Evolutionary conservation across 306 rosid species (phyloP).

Genomic region (Fragaria ananassa): DNA sequence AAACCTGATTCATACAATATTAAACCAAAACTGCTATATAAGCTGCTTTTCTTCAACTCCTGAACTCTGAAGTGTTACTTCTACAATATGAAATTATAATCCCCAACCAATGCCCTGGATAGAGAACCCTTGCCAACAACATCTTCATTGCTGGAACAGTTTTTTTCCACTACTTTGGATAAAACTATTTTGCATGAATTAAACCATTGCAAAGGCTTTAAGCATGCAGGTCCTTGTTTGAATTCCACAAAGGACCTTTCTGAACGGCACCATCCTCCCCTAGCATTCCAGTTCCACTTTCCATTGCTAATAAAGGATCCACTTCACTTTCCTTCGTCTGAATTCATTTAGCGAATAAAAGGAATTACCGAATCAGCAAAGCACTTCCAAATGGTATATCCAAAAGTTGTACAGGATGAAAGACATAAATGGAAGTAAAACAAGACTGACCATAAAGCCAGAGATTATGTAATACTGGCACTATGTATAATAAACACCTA

Average conservation of each 20-base stretch:
- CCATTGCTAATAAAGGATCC: conserved; percentile 62
- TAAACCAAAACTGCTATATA: conserved; percentile 25
- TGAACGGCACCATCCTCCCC: conserved; percentile 44
- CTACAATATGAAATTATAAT: not conserved
- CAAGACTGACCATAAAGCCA: not conserved
- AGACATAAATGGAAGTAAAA: not conserved
- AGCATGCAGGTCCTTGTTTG: conserved; percentile 61
- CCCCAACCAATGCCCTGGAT: conserved; percentile 14
- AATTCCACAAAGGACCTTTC: conserved; percentile 53
- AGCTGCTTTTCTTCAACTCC: not conserved
- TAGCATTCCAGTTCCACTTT: conserved; percentile 44
- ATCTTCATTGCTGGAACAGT: conserved; percentile 46
- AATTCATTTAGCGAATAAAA: conserved; percentile 1
- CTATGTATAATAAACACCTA: too few species aligned
- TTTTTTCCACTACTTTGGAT: conserved; percentile 9
- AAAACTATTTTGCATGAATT: conserved; percentile 2
- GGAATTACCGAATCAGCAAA: conserved; percentile 16
- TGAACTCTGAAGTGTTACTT: not conserved
- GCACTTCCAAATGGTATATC: not conserved
- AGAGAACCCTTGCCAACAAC: conserved; percentile 41
- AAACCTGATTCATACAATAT: conserved; percentile 18
- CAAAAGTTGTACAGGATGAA: not conserved
- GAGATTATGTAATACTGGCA: not conserved
- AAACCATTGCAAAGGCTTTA: conserved; percentile 8
- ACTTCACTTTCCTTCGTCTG: conserved; percentile 70